A percentile compares a stretch with the other conserved stretches of the same genome.
phyloP scores from a whole-genome alignment of 176 grass and related monocot species.

The Puccinellia tenuiflora region DNA sequence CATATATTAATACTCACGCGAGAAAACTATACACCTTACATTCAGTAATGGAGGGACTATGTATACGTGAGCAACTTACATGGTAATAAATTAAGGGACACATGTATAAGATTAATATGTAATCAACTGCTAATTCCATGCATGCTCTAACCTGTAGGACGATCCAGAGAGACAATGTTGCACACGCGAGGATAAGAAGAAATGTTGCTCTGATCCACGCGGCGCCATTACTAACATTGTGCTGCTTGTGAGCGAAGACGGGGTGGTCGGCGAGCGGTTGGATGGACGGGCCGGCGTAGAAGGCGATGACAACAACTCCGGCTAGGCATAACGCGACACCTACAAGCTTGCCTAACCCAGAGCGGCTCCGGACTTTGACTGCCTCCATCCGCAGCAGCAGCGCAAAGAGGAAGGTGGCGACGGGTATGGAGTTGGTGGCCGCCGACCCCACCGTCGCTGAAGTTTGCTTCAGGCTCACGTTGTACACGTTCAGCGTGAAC shows the following conservation, averaged over 20 bases:
- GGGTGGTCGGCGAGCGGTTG: conserved; percentile 39
- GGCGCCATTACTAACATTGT: background rate
- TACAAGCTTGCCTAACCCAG: background rate
- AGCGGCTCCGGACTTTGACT: background rate
- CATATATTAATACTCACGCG: too few relatives aligned
- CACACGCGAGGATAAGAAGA: conserved; percentile 36
- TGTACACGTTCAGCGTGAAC: background rate
- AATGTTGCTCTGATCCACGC: conserved; percentile 55
- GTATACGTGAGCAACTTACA: too few relatives aligned
- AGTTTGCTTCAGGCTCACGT: conserved; percentile 1
- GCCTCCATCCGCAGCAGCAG: background rate
- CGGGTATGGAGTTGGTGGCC: conserved; percentile 13
- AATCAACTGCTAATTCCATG: background rate
- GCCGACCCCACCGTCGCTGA: conserved; percentile 3
- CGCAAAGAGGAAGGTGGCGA: background rate
- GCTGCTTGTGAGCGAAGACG: background rate
- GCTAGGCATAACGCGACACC: conserved; percentile 29
- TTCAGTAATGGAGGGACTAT: too few relatives aligned
- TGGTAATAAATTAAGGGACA: background rate
- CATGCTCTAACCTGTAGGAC: conserved; percentile 42
- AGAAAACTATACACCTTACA: too few relatives aligned
- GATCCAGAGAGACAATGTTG: conserved; percentile 58
- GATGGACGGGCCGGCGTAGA: conserved; percentile 56
- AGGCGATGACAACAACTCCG: conserved; percentile 46
- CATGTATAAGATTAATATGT: background rate